Evolutionary conservation across 2,329 filamentous ascomycete species (phyloP).

Genomic region (Aspergillus uvarum): DNA sequence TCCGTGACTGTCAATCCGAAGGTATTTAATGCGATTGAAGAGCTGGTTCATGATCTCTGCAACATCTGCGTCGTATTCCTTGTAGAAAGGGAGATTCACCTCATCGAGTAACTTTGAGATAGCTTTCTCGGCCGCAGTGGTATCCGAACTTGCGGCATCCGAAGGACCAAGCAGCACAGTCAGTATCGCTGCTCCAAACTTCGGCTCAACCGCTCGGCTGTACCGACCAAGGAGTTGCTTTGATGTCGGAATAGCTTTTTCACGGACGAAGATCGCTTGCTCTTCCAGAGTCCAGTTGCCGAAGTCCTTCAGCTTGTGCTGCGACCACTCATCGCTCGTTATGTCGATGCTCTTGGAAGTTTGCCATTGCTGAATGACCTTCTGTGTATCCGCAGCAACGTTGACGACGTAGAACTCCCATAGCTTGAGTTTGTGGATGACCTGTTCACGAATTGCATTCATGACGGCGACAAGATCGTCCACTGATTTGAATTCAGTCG

Average conservation of each 20-base stretch:
- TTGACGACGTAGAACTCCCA: conserved; percentile 95
- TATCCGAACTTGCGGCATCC: conserved; percentile 48
- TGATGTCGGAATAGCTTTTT: conserved; percentile 68
- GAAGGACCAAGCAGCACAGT: conserved; percentile 68
- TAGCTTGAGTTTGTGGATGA: conserved; percentile 72
- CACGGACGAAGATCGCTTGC: conserved; percentile 61
- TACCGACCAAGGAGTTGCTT: conserved; percentile 80
- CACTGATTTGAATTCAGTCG: conserved; percentile 67
- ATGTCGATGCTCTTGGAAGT: conserved; percentile 37
- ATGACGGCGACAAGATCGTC: conserved; percentile 80
- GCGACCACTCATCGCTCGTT: conserved; percentile 15
- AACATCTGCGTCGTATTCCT: conserved; percentile 84
- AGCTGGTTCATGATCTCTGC: conserved; percentile 84
- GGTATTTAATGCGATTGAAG: conserved; percentile 92
- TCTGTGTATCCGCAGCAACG: conserved; percentile 68
- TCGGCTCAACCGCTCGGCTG: conserved; percentile 68
- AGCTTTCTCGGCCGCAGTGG: conserved; percentile 50
- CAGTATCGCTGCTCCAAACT: conserved; percentile 67
- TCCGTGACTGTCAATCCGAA: conserved; percentile 86
- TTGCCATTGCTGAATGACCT: conserved; percentile 70
- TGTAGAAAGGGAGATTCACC: conserved; percentile 83
- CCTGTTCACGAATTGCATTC: conserved; percentile 77
- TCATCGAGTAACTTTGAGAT: conserved; percentile 70
- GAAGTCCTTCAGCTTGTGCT: conserved; percentile 47
- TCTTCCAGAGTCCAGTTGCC: conserved; percentile 57